Evolutionary conservation across 1,284 basidiomycete genomes (phyloP).

Genomic region (Ceratobasidium sp.): DNA sequence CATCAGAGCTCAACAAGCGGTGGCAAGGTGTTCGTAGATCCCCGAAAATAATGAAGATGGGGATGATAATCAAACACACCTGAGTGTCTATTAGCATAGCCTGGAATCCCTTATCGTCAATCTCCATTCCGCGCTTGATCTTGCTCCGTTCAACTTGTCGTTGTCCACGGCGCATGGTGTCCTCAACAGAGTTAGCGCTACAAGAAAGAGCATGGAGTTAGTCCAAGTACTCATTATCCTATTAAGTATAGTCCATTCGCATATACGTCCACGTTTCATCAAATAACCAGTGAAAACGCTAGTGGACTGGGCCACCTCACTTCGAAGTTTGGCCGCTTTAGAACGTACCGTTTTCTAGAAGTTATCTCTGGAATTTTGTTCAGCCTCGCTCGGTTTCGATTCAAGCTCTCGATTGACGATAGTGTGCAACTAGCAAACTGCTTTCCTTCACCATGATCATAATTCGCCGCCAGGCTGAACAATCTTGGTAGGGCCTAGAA

Average conservation of each 20-base stretch:
- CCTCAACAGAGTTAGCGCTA: conserved; percentile 85
- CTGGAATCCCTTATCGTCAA: conserved; percentile 91
- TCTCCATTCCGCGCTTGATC: conserved; percentile 85
- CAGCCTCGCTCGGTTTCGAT: conserved; percentile 76
- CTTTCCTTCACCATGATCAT: conserved; percentile 71
- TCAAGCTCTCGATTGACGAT: conserved; percentile 88
- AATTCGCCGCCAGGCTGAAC: conserved; percentile 80
- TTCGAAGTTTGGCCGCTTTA: background rate
- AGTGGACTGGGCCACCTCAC: background rate
- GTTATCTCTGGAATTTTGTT: conserved; percentile 61
- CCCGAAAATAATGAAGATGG: too few relatives aligned
- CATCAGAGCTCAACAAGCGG: conserved; percentile 40
- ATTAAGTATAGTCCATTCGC: too few relatives aligned
- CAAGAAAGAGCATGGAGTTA: too few relatives aligned
- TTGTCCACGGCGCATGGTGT: conserved; percentile 84
- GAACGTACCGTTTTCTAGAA: conserved; percentile 45
- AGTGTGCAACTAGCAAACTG: conserved; percentile 79
- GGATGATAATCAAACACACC: conserved; percentile 53
- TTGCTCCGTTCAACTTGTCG: conserved; percentile 89
- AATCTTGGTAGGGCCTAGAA: conserved; percentile 81
- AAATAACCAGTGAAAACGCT: too few relatives aligned
- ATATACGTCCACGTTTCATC: too few relatives aligned
- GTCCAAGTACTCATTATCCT: too few relatives aligned
- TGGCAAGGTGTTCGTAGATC: too few relatives aligned
- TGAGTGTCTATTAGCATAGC: conserved; percentile 81